Evolutionary conservation across 1,284 basidiomycete species (phyloP).

Genomic region (Sporisorium scitamineum): DNA sequence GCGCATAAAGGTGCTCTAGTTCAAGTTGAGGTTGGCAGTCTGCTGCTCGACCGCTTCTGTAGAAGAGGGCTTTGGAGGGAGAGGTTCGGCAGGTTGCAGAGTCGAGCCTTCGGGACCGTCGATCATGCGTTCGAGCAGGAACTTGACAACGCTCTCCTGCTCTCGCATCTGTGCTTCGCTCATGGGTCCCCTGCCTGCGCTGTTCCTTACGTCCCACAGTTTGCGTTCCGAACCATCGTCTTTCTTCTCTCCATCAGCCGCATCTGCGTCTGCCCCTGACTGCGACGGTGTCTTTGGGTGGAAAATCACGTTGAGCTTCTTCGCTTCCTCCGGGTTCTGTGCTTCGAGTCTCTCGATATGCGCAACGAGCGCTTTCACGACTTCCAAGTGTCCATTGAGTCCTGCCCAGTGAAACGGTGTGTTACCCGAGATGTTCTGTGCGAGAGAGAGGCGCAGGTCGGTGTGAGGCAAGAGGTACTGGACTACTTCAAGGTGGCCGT

Average conservation of each 20-base stretch:
- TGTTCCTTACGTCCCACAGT: constrained; percentile 66
- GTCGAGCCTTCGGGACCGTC: constrained; percentile 37
- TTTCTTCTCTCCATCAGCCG: constrained; percentile 21
- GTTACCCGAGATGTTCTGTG: constrained; percentile 64
- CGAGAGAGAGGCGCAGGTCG: constrained; percentile 44
- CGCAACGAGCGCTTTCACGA: constrained; percentile 54
- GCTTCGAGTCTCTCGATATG: constrained; percentile 56
- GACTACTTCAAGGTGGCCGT: constrained; percentile 59
- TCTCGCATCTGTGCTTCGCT: constrained; percentile 67
- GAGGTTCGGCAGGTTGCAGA: constrained; percentile 25
- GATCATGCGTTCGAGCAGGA: constrained; percentile 58
- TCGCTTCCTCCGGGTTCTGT: constrained; percentile 35
- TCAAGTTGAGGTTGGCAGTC: constrained; percentile 29
- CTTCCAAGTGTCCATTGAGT: constrained; percentile 63
- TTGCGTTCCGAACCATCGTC: constrained; percentile 55
- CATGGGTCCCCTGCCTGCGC: constrained; percentile 66
- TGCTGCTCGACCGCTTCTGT: constrained; percentile 17
- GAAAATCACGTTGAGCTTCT: constrained; percentile 35
- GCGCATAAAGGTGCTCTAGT: constrained; percentile 11
- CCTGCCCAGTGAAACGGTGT: constrained; percentile 68
- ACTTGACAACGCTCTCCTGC: constrained; percentile 64
- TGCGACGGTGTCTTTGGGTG: constrained; percentile 17
- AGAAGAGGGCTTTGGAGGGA: constrained; percentile 22
- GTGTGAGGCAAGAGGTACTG: constrained; percentile 45
- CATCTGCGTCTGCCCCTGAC: constrained; percentile 15